Percentiles rank a stretch among this genome's conserved stretches.
Conservation (phyloP, 169 alveolate species). For the Cryptosporidium xiaoi region DNA sequence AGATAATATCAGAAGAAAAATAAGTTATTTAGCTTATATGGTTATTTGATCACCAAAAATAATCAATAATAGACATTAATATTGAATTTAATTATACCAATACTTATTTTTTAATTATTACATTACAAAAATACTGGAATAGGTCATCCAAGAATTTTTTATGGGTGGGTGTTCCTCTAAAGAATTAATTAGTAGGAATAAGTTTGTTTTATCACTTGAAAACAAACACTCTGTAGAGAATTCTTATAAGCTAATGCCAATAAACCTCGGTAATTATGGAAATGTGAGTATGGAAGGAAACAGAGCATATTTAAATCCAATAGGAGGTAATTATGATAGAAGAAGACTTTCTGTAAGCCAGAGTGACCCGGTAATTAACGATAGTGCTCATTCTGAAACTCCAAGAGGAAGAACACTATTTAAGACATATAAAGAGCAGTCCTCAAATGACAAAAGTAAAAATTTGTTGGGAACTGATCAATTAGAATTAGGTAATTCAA, state of each 20-base stretch:
- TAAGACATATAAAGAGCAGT: slow-evolving; percentile 32
- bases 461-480: background rate
- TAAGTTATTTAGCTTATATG: background rate
- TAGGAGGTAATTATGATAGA: slow-evolving; percentile 39
- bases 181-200: background rate
- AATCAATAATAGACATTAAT: too few species aligned
- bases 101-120: too few species aligned
- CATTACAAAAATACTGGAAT: too few species aligned
- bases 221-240: slow-evolving; percentile 3
- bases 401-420: slow-evolving; percentile 73
- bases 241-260: background rate
- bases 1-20: background rate
- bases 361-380: slow-evolving; percentile 67
- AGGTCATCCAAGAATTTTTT: slow-evolving; percentile 3
- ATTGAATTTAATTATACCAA: too few species aligned
- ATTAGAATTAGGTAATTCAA: slow-evolving; percentile 38
- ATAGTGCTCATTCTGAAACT: slow-evolving; percentile 7
- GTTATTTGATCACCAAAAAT: too few species aligned
- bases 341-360: slow-evolving; percentile 67
- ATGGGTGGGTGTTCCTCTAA: slow-evolving; percentile 75
- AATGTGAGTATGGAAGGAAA: slow-evolving; percentile 47
- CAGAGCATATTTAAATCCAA: background rate
- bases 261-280: background rate
- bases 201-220: slow-evolving; percentile 39
- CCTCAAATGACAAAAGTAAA: background rate